Evolutionary conservation across 257 asterid species (phyloP).

Genomic region (Dorcoceras hygrometricum): DNA sequence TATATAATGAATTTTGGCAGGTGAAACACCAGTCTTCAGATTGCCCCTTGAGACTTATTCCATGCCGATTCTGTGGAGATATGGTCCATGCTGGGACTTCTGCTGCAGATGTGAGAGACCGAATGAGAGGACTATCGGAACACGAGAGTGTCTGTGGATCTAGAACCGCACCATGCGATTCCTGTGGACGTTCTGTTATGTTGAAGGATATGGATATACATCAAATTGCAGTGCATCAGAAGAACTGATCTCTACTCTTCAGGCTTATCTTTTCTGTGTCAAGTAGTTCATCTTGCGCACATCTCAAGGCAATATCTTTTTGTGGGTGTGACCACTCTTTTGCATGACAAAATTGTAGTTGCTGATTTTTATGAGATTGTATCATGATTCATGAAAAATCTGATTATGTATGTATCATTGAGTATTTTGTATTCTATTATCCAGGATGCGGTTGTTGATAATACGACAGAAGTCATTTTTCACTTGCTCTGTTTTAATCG

Average conservation of each 20-base stretch:
- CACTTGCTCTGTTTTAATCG: background rate
- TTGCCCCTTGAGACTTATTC: constrained; percentile 71
- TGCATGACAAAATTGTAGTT: background rate
- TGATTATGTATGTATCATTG: background rate
- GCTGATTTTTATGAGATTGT: background rate
- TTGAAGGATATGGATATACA: constrained; percentile 97
- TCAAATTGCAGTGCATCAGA: constrained; percentile 87
- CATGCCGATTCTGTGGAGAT: constrained; percentile 93
- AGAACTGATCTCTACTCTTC: constrained; percentile 34
- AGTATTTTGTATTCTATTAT: background rate
- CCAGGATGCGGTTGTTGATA: background rate
- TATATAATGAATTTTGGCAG: constrained; percentile 32
- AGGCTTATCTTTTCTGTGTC: background rate
- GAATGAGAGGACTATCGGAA: constrained; percentile 80
- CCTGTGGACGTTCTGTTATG: constrained; percentile 96
- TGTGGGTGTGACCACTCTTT: background rate
- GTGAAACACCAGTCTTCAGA: constrained; percentile 80
- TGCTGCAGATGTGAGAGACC: constrained; percentile 77
- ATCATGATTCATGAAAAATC: background rate
- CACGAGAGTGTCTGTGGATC: constrained; percentile 93
- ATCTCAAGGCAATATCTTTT: background rate
- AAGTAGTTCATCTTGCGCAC: background rate
- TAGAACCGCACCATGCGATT: constrained; percentile 92
- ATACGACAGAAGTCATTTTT: too few species aligned
- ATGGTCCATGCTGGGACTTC: constrained; percentile 91